Conservation (phyloP, 2,329 filamentous ascomycete genomes). For the Diaporthe caulivora region DNA sequence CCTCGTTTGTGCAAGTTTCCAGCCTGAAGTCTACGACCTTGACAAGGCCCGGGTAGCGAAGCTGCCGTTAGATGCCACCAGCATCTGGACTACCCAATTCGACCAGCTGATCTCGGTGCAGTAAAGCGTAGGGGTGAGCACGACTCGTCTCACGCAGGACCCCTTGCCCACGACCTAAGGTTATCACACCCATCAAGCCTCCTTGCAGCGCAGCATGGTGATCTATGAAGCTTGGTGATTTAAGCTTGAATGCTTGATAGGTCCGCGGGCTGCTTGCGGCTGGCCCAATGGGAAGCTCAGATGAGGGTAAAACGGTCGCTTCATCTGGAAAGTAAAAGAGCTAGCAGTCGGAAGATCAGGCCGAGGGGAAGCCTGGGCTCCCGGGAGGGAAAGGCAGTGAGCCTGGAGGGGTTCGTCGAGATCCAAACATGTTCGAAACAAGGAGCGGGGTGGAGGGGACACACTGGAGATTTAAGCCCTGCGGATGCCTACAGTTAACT, state of each 20-base stretch:
- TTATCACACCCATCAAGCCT: background rate
- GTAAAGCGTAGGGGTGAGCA: background rate
- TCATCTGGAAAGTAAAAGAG: slow-evolving; percentile 24
- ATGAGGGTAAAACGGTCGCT: slow-evolving; percentile 25
- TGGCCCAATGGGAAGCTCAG: slow-evolving; percentile 22
- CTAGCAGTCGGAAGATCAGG: slow-evolving; percentile 22
- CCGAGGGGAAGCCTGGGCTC: slow-evolving; percentile 1
- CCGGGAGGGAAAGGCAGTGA: background rate
- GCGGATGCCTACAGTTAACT: background rate
- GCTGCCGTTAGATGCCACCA: slow-evolving; percentile 21
- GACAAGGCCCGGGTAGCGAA: slow-evolving; percentile 26
- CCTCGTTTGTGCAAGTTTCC: slow-evolving; percentile 15
- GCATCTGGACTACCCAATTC: slow-evolving; percentile 10
- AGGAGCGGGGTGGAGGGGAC: background rate
- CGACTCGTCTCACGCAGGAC: slow-evolving; percentile 10
- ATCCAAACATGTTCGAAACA: slow-evolving; percentile 23
- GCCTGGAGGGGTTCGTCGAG: background rate
- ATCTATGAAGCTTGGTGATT: slow-evolving; percentile 7
- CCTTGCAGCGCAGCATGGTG: background rate
- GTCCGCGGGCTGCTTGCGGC: background rate
- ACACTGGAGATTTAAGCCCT: background rate
- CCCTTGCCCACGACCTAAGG: background rate
- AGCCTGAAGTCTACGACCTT: slow-evolving; percentile 28
- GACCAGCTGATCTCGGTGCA: slow-evolving; percentile 23
- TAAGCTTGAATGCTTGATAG: slow-evolving; percentile 25